Conservation (phyloP, 208 protist genomes). For the Leishmania aethiopica region DNA sequence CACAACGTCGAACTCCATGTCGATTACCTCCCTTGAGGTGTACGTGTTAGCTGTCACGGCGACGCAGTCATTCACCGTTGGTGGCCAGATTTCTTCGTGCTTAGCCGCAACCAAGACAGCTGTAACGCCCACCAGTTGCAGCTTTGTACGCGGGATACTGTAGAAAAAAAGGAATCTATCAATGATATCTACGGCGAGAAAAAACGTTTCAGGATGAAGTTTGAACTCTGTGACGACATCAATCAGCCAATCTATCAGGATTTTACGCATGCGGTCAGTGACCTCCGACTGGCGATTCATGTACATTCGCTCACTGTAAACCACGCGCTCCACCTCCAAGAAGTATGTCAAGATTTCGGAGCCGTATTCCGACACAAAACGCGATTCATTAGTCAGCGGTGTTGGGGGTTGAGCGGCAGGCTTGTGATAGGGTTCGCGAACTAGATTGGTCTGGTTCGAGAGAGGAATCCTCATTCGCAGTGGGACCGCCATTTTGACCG, state of each 20-base stretch:
- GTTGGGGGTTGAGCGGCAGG: not conserved
- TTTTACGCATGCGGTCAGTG: conserved; percentile 94
- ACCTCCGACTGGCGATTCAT: conserved; percentile 90
- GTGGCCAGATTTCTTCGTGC: conserved; percentile 92
- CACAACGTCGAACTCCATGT: conserved; percentile 78
- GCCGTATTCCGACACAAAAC: conserved; percentile 50
- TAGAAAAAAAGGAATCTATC: conserved; percentile 91
- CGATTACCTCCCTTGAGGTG: conserved; percentile 68
- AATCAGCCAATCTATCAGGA: conserved; percentile 98
- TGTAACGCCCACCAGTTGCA: conserved; percentile 91
- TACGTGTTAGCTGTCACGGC: conserved; percentile 94
- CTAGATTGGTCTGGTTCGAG: conserved; percentile 44
- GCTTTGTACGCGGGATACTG: conserved; percentile 53
- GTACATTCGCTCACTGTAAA: conserved; percentile 52
- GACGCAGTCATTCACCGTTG: conserved; percentile 91
- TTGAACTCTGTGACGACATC: conserved; percentile 96
- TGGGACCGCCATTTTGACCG: conserved; percentile 19
- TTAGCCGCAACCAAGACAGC: conserved; percentile 90
- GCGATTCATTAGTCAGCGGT: conserved; percentile 6
- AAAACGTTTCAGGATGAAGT: conserved; percentile 96
- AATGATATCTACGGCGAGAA: conserved; percentile 95
- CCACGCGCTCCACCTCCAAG: conserved; percentile 52
- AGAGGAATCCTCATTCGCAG: conserved; percentile 16
- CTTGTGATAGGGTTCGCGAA: conserved; percentile 20
- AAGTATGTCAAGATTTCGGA: conserved; percentile 79